A percentile compares a stretch with the other conserved stretches of the same genome.
These are phyloP conservation scores for Eucalyptus marginata DNA, from an alignment of 345 rosid species.

Conservation along the genomic window DNA sequence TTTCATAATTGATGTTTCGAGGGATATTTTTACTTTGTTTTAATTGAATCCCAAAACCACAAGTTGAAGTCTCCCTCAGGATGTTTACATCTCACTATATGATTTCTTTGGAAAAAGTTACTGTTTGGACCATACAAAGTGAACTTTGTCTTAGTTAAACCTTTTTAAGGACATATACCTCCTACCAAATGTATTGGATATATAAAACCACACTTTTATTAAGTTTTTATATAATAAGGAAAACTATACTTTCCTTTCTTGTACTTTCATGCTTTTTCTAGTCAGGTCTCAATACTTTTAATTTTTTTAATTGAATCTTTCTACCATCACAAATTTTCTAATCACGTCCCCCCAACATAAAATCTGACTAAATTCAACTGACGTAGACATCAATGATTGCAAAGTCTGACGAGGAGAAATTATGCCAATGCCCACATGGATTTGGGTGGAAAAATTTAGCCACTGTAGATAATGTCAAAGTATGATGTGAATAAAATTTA, in stretches of 20 bases:
- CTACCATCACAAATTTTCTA: not conserved
- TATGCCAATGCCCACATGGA: not conserved
- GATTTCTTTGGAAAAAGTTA: not conserved
- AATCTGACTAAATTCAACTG: not conserved
- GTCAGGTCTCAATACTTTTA: not conserved
- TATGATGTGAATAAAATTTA: not conserved
- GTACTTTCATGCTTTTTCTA: not conserved
- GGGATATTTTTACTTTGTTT: not conserved
- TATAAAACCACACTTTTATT: not conserved
- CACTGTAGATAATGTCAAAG: not conserved
- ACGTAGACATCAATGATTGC: not conserved
- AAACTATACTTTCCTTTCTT: not conserved
- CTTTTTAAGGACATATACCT: not conserved
- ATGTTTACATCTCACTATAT: not conserved
- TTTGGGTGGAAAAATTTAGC: not conserved
- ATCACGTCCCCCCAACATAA: accelerated
- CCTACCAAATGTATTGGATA: not conserved
- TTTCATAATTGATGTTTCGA: not conserved
- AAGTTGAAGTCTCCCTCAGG: not conserved
- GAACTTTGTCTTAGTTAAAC: not conserved
- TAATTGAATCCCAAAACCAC: not conserved
- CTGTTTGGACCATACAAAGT: not conserved
- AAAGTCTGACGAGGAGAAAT: not conserved
- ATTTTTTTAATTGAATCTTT: not conserved
- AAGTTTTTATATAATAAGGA: not conserved